Conservation (phyloP, 2,329 filamentous ascomycete genomes). For the Elsinoe australis region DNA sequence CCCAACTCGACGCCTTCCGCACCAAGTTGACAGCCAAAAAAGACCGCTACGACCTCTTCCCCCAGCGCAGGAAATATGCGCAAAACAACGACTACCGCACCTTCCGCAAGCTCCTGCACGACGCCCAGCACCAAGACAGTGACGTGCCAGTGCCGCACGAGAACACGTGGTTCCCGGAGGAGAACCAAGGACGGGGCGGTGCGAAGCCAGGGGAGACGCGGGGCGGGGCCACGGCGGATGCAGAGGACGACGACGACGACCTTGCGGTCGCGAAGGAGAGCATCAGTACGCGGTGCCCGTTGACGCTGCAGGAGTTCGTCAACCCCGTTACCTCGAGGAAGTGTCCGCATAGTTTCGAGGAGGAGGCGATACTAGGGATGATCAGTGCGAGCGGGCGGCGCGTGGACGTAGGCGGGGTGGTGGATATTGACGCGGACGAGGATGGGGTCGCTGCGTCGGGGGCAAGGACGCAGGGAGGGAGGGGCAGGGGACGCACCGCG, state of each 20-base stretch:
- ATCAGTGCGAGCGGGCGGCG: slow-evolving; percentile 29
- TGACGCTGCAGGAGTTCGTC: slow-evolving; percentile 57
- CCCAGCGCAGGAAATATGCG: slow-evolving; percentile 44
- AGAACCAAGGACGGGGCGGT: too few relatives aligned
- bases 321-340: slow-evolving; percentile 59
- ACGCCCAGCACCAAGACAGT: slow-evolving; percentile 48
- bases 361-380: slow-evolving; percentile 52
- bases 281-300: slow-evolving; percentile 60
- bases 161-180: slow-evolving; percentile 55
- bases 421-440: too few relatives aligned
- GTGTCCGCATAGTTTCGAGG: slow-evolving; percentile 69
- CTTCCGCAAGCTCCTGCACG: slow-evolving; percentile 56
- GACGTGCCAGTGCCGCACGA: slow-evolving; percentile 48
- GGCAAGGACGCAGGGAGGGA: slow-evolving; percentile 13
- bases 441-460: background rate
- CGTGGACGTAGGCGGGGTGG: background rate
- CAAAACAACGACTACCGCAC: slow-evolving; percentile 52
- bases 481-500: too few relatives aligned
- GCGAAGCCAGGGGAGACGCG: slow-evolving; percentile 37
- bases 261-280: slow-evolving; percentile 58
- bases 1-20: slow-evolving; percentile 30
- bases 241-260: slow-evolving; percentile 58
- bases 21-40: slow-evolving; percentile 23
- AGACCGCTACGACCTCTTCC: slow-evolving; percentile 37
- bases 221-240: too few relatives aligned